phyloP scores from a whole-genome alignment of 2,329 filamentous ascomycete species.

The Calonectria pteridis region DNA sequence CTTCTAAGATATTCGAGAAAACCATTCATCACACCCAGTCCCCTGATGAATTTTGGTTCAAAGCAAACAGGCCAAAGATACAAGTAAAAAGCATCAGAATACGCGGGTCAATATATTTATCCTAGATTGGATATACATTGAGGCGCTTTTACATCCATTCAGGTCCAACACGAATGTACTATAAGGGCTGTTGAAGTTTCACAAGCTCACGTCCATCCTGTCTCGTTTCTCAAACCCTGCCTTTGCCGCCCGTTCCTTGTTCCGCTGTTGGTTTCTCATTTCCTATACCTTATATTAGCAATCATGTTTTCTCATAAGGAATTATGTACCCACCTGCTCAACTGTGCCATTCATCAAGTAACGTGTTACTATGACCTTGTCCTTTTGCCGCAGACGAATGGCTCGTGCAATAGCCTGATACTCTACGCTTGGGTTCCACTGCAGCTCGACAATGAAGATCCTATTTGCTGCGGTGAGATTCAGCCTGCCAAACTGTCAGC shows the following conservation, averaged over 20 bases:
- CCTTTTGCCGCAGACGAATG: constrained; percentile 59
- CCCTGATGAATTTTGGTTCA: too few relatives aligned
- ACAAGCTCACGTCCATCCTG: not conserved
- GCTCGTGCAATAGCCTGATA: constrained; percentile 64
- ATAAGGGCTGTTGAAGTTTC: not conserved
- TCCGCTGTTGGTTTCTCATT: constrained; percentile 24
- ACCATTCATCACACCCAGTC: too few relatives aligned
- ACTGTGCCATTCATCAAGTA: constrained; percentile 59
- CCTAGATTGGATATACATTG: too few relatives aligned
- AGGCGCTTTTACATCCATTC: too few relatives aligned
- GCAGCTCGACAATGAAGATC: constrained; percentile 65
- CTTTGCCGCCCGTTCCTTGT: constrained; percentile 10
- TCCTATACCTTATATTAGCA: constrained; percentile 1
- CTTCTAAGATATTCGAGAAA: too few relatives aligned
- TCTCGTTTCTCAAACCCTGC: not conserved
- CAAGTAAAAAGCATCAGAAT: too few relatives aligned
- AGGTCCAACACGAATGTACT: too few relatives aligned
- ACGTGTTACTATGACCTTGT: constrained; percentile 57
- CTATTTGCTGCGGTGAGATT: constrained; percentile 62
- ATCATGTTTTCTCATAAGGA: rapidly evolving
- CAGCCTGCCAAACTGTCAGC: constrained; percentile 45
- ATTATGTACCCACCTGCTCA: constrained; percentile 54
- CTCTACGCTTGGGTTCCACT: constrained; percentile 68
- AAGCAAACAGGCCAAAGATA: too few relatives aligned
- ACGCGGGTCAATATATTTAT: too few relatives aligned